Evolutionary conservation across 257 asterid species (phyloP), one percentile per base, ranked within the genome.

Genomic region (Nicotiana benthamiana): DNA sequence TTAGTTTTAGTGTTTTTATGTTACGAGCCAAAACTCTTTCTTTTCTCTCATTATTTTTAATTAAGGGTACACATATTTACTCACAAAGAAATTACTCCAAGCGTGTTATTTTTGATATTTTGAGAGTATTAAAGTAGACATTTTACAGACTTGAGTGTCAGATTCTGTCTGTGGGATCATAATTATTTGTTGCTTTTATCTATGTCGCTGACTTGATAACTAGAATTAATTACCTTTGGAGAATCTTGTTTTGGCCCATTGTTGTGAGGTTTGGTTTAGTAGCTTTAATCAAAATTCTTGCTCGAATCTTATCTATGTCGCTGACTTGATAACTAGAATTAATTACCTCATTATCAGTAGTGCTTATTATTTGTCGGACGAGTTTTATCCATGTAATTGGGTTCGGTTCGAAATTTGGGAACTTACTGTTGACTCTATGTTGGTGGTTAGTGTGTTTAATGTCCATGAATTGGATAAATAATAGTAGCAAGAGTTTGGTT

Each of bases 331-430:
- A n/a, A n/a, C n/a, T n/a, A n/a, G n/a, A n/a, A n/a, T n/a, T n/a
- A n/a, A n/a, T n/a, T n/a, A n/a, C n/a, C n/a, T 28, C 2, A 2
- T 28, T 1, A 28, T 28, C 32, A 1, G 32, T 28, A 28, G 32
- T 28, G 32, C 32, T 28, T 28, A 28, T 28, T 28, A 28, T 28
- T 57, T 57, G 15, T 79, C 86, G 86, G 89, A 96, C 94, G 99
- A 96, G 86, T 91, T 89, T 96, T 75, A 82, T 91, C 83, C 87
- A 92, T 87, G 88, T 92, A 26, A 63, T 93, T 87, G 95, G 93
- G 72, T 92, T 95, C 85, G 94, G 96, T 63, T 75, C 90, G 89
- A 95, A 95, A 89, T 89, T 90, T 87, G 94, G 97, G 76, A 90
- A 91, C 87, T 87, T 93, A 82, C 79, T 95, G 72, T 86, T 87